phyloP scores from a whole-genome alignment of 345 rosid species.

The Carallia brachiata region DNA sequence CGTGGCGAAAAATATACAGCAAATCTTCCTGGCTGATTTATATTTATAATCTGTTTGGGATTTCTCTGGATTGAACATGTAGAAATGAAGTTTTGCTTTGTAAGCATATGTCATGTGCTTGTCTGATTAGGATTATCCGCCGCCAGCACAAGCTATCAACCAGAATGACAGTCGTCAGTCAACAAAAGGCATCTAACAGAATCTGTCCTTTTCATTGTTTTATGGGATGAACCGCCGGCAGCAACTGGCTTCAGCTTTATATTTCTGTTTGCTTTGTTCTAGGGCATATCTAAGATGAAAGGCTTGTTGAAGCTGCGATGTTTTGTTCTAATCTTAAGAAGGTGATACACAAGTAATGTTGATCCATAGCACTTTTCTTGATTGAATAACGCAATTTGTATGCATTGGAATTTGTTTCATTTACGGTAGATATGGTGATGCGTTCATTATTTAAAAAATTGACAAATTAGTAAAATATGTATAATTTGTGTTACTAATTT shows the following conservation, averaged over 20 bases:
- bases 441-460: no score
- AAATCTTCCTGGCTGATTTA: background rate
- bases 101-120: background rate
- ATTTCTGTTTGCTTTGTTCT: background rate
- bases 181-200: no score
- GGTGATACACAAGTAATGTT: no score
- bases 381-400: no score
- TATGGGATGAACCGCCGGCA: background rate
- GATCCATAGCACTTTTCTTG: no score
- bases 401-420: no score
- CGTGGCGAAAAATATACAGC: no score
- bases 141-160: no score
- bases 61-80: background rate
- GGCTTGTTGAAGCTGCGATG: background rate
- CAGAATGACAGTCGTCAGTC: no score
- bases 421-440: no score
- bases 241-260: background rate
- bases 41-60: background rate
- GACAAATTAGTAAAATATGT: no score
- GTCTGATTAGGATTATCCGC: background rate
- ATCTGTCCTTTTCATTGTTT: constrained; percentile 8
- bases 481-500: no score
- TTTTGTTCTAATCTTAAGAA: background rate
- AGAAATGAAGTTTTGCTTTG: background rate
- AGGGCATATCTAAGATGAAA: background rate